Conservation (phyloP, 148 eudicot species). For the Nyssa sinensis region DNA sequence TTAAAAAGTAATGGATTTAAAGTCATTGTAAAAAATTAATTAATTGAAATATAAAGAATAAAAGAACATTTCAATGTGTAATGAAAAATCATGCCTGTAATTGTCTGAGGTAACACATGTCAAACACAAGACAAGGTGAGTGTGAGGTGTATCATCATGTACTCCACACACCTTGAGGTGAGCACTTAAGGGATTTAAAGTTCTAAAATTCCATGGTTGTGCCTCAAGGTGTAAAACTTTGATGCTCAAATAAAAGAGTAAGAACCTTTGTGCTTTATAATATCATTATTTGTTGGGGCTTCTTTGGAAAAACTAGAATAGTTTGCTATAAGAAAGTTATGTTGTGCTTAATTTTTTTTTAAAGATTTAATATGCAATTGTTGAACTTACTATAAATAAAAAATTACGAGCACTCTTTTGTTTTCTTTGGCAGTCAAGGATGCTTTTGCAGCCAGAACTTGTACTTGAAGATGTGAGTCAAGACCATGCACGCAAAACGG, state of each 20-base stretch:
- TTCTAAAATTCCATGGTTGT: neutral
- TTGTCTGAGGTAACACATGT: no score
- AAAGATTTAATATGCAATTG: neutral
- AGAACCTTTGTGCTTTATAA: neutral
- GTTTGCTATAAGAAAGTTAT: neutral
- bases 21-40: no score
- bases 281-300: neutral
- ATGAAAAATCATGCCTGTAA: no score
- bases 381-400: neutral
- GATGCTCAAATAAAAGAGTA: neutral
- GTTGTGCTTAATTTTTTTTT: neutral
- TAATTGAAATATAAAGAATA: no score
- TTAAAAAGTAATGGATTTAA: no score
- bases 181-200: neutral
- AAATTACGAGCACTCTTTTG: neutral
- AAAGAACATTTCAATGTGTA: no score
- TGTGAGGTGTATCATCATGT: no score
- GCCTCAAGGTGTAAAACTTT: neutral
- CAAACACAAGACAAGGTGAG: no score
- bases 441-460: conserved; percentile 93
- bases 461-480: conserved; percentile 99
- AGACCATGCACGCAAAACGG: conserved; percentile 98
- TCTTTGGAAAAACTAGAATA: neutral
- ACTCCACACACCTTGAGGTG: neutral
- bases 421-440: conserved; percentile 69